phyloP scores from a whole-genome alignment of 2,329 filamentous ascomycete species.

The Verticillium longisporum region DNA sequence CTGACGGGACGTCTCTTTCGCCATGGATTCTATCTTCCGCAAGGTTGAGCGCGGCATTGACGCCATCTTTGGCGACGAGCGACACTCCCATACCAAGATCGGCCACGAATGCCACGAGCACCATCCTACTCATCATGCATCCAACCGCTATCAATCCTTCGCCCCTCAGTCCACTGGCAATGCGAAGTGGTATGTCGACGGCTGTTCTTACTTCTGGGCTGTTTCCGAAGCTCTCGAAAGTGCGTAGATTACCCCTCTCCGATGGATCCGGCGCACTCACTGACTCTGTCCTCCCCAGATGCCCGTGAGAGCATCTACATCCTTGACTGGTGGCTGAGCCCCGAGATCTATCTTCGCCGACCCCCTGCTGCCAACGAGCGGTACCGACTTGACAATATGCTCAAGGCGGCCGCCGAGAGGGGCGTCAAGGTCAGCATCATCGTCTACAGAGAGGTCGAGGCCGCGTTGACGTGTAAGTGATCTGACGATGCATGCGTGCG shows the following conservation, averaged over 20 bases:
- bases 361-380: constrained; percentile 75
- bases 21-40: constrained; percentile 34
- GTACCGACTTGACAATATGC: constrained; percentile 78
- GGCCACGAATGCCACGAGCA: constrained; percentile 32
- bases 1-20: background rate
- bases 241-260: constrained; percentile 17
- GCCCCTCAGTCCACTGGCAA: constrained; percentile 66
- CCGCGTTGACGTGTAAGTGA: constrained; percentile 69
- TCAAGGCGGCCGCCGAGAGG: constrained; percentile 73
- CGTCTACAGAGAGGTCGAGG: constrained; percentile 86
- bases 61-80: constrained; percentile 29
- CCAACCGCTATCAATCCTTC: constrained; percentile 60
- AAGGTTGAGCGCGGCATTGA: constrained; percentile 37
- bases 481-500: constrained; percentile 19
- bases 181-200: constrained; percentile 85
- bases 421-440: constrained; percentile 82
- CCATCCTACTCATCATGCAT: constrained; percentile 33
- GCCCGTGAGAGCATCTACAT: constrained; percentile 77
- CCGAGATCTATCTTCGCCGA: constrained; percentile 79
- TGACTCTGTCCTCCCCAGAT: constrained; percentile 29
- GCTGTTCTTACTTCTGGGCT: constrained; percentile 78
- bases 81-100: constrained; percentile 37
- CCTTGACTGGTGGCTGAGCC: constrained; percentile 84
- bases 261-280: background rate
- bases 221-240: constrained; percentile 71